Evolutionary conservation across 2,329 filamentous ascomycete species (phyloP).

Genomic region (Zymoseptoria ardabiliae): DNA sequence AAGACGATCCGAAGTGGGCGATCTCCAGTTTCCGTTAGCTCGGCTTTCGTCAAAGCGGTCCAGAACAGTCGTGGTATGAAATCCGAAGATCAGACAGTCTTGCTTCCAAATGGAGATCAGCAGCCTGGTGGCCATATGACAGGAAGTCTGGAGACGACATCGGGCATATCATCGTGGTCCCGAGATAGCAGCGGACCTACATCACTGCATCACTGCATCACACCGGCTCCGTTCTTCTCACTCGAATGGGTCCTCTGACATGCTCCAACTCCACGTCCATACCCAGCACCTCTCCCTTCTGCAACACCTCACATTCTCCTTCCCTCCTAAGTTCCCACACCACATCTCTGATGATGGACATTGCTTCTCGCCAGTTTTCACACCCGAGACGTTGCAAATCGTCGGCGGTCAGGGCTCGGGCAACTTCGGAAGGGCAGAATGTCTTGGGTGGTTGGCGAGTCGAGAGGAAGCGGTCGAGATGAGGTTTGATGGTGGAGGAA

Average conservation of each 20-base stretch:
- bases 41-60: neutral
- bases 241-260: conserved; percentile 42
- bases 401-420: conserved; percentile 36
- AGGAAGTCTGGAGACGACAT: neutral
- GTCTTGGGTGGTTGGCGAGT: conserved; percentile 40
- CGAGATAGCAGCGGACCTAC: too few species aligned
- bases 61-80: neutral
- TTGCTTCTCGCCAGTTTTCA: conserved; percentile 40
- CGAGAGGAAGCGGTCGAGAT: conserved; percentile 17
- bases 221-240: conserved; percentile 23
- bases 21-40: neutral
- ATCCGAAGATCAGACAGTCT: too few species aligned
- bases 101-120: too few species aligned
- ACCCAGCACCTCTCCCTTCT: conserved; percentile 39
- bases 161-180: neutral
- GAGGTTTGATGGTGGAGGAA: conserved; percentile 13
- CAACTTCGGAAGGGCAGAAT: conserved; percentile 47
- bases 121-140: too few species aligned
- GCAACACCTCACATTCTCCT: conserved; percentile 42
- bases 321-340: conserved; percentile 36
- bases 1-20: neutral
- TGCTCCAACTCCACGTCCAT: conserved; percentile 28
- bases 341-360: conserved; percentile 38
- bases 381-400: conserved; percentile 33
- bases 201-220: neutral